Percentiles rank a stretch among this genome's conserved stretches.
phyloP scores from a whole-genome alignment of 2,329 filamentous ascomycete species.

The Calonectria ilicicola region DNA sequence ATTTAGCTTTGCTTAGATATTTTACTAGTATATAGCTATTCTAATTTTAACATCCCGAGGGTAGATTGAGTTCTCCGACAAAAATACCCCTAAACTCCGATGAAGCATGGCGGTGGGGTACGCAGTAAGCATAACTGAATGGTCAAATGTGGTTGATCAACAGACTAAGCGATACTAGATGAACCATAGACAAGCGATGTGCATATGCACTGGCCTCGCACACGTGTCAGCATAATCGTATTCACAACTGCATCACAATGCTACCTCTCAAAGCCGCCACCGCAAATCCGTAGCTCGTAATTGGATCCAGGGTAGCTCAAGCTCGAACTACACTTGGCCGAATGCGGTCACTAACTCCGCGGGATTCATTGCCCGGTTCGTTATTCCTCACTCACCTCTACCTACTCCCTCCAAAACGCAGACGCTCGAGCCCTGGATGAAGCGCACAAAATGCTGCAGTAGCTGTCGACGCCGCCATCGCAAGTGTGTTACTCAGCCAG shows the following conservation, averaged over 20 bases:
- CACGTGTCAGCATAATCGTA: not conserved
- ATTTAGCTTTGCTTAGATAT: too few species aligned
- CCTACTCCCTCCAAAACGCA: not conserved
- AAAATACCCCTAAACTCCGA: too few species aligned
- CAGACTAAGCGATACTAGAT: too few species aligned
- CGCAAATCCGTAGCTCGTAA: not conserved
- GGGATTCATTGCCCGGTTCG: conserved; percentile 11
- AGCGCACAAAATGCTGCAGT: conserved; percentile 26
- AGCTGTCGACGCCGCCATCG: conserved; percentile 24
- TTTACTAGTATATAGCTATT: too few species aligned
- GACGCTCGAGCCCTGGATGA: conserved; percentile 17
- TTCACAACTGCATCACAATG: not conserved
- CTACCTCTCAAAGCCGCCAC: not conserved
- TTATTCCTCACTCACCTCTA: not conserved
- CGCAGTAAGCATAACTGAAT: too few species aligned
- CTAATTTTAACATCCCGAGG: too few species aligned
- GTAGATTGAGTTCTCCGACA: too few species aligned
- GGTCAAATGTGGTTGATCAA: too few species aligned
- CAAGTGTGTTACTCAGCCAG: conserved; percentile 26
- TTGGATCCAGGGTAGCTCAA: not conserved
- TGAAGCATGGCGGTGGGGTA: too few species aligned
- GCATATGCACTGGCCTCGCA: not conserved
- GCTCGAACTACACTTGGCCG: not conserved
- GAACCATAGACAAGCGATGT: not conserved
- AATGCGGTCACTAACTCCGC: not conserved